Base-by-base conservation (phyloP, 2,329 filamentous ascomycete species). In the Penicillium italicum region DNA sequence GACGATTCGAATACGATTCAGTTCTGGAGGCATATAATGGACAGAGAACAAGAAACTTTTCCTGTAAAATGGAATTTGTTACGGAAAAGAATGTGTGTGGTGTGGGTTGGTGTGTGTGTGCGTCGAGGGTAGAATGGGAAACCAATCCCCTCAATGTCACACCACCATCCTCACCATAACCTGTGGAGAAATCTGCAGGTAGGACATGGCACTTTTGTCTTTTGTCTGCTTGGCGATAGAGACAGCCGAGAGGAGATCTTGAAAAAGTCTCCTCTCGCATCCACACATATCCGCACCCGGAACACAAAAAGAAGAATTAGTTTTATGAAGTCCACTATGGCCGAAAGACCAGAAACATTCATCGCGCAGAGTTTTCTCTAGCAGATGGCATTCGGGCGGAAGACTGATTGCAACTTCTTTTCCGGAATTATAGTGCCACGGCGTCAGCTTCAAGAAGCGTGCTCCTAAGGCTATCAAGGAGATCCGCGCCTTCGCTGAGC, bases 381-480 rank as follows among this genome's bases (percentile, higher is more conserved):
- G 50, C 58, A 66, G 62, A 71, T 72, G 71, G 71, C 71, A 73
- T 77, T 84, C 77, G 84, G 83, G 79, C 83, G 83, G 84, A 86
- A 86, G 84, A 86, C 85, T 88, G 80, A 87, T 82, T 73, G 66
- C 68, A 70, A 61, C 72, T 67, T 71, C 69, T 70, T 72, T 72
- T 68, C 68, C 60, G 58, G 65, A 58, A 53, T 58, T 62, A 78
- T 79, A 97, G 94, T 83, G 97, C 77, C 92, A 97, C 82, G 94
- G 94, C 80, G 90, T 94, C 68, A 86, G 85, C 78, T 99, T 99
- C 91, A 99, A 99, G 90, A 97, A 99, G 91, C 87, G 94, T 78
- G 95, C 95, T 78, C 94, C 94, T 78, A 85, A 86, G 75, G 94
- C 94, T 75, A 95, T 99, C 85, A 99, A 99, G 90, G 94, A 97